Base-by-base conservation (phyloP, 163 green algal genomes). In the Chlorella variabilis region DNA sequence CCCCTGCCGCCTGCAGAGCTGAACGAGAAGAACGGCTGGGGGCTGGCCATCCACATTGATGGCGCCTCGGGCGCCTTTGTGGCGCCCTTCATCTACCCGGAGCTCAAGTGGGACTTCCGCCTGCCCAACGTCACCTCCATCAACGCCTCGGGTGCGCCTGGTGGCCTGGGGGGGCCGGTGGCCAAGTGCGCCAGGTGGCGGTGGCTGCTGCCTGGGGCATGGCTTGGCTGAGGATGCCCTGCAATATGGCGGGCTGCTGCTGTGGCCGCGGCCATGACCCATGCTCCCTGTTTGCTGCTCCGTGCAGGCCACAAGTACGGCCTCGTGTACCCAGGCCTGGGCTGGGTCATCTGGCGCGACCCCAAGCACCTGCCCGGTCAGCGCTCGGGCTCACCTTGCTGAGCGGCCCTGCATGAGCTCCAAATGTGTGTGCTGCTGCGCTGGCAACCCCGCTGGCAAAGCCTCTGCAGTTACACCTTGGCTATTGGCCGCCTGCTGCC, bases 101-200 rank as follows among this genome's bases (percentile, higher is more conserved):
- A 94, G 68, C 76, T 95, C 21, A 78, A 79, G 29, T 96, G 90
- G 89, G 92, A 95, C 84, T 95, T 95, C 86, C 77, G 85, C 49
- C 81, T 93, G 42, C 17, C 29, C 1, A 91, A 91, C 45, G 91
- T 95, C 2, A 70, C 82, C 17, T 92, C 86, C 71, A 94, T 95
- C 81, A 94, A 93, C 78, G 83, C 82, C 45, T 91, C 80, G 38
- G 90, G 90, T 89, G 71, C 29, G 84, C 2, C 23, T 63, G 25
- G 20, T 5, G 54, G 39, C 2, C 3, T 3, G 13, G 36, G 34
- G 31, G n/a, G 25, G 25, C 21, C 8, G 29, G 41, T 23, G 17
- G n/a, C n/a, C n/a, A n/a, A n/a, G n/a, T n/a, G n/a, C n/a, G n/a
- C n/a, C n/a, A n/a, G n/a, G n/a, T n/a, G n/a, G n/a, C n/a, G n/a